A percentile compares a stretch with the other conserved stretches of the same genome.
Conservation (phyloP, 2,329 filamentous ascomycete genomes). For the Lasiodiplodia theobromae region DNA sequence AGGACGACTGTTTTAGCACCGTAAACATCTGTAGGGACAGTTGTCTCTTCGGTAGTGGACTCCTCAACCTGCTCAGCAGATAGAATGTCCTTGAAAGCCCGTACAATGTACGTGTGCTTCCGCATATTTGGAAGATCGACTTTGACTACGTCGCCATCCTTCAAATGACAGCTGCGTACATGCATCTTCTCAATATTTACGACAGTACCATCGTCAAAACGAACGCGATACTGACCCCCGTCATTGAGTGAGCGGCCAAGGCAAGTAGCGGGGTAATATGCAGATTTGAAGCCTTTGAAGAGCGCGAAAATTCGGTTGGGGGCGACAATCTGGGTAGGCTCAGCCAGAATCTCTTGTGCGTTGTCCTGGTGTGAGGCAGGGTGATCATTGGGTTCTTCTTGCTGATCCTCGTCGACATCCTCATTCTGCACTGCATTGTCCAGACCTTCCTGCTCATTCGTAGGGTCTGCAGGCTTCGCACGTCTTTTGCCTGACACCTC, state of each 20-base stretch:
- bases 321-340: conserved; percentile 41
- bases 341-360: not conserved
- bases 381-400: not conserved
- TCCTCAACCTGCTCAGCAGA: conserved; percentile 21
- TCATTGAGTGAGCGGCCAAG: conserved; percentile 53
- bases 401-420: not conserved
- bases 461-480: not conserved
- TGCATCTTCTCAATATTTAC: conserved; percentile 50
- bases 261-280: conserved; percentile 68
- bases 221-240: conserved; percentile 51
- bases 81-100: conserved; percentile 50
- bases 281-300: conserved; percentile 62
- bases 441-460: not conserved
- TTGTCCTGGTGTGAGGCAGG: not conserved
- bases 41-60: conserved; percentile 39
- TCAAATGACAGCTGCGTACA: conserved; percentile 53
- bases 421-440: not conserved
- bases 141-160: conserved; percentile 54
- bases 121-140: conserved; percentile 55
- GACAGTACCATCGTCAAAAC: conserved; percentile 57
- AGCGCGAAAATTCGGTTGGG: conserved; percentile 64
- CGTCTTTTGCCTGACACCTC: not conserved
- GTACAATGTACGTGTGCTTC: conserved; percentile 52
- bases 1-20: conserved; percentile 52
- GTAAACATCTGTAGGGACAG: conserved; percentile 49